Conservation (phyloP, 768 basidiomycete genomes). For the Termitomyces sp. region DNA sequence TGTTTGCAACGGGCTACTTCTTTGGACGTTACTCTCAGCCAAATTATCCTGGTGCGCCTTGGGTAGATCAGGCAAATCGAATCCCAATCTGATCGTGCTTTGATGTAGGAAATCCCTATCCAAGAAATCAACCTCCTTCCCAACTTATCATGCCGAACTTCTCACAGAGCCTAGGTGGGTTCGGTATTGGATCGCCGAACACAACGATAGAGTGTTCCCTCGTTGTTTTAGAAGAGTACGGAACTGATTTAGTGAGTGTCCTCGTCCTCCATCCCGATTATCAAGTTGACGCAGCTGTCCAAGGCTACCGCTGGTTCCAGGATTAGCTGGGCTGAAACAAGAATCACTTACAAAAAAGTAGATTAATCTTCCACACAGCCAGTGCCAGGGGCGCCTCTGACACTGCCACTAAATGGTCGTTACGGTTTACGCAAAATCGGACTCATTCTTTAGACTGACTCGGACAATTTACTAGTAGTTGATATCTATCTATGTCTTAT, state of each 20-base stretch:
- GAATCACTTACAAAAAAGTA: not conserved
- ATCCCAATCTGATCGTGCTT: not conserved
- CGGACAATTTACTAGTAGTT: not conserved
- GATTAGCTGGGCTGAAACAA: conserved; percentile 16
- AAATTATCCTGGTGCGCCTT: conserved; percentile 35
- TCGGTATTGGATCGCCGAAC: conserved; percentile 24
- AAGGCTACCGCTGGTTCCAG: conserved; percentile 21
- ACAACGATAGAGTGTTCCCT: conserved; percentile 28
- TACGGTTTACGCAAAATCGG: not conserved
- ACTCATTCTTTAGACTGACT: not conserved
- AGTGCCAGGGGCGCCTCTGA: too few relatives aligned
- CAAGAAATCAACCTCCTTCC: conserved; percentile 30
- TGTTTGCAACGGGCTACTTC: conserved; percentile 32
- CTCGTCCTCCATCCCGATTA: not conserved
- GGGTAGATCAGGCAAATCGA: not conserved
- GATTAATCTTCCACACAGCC: too few relatives aligned
- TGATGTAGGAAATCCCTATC: conserved; percentile 31
- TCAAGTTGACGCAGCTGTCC: not conserved
- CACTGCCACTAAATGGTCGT: not conserved
- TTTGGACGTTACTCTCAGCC: conserved; percentile 38
- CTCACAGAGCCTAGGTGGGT: conserved; percentile 32
- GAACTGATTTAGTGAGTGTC: conserved; percentile 24
- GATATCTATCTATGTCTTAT: not conserved
- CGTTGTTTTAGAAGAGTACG: conserved; percentile 38
- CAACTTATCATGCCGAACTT: conserved; percentile 42